Percentiles rank a stretch among this genome's conserved stretches.
Conservation (phyloP, 2,329 filamentous ascomycete species). For the Paecilomyces sp. region DNA sequence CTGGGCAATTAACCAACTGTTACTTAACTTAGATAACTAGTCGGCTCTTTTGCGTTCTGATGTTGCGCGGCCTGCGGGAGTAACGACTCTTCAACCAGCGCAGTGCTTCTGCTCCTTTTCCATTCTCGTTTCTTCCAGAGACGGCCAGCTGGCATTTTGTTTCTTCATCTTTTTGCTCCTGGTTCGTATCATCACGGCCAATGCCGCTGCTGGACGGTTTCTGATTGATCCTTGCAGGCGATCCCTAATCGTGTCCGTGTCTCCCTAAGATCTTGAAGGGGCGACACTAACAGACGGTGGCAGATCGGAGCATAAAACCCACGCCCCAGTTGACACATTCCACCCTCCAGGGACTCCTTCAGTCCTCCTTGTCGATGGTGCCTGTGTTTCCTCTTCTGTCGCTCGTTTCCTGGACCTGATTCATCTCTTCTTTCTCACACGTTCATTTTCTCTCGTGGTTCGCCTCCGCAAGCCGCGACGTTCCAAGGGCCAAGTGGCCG, state of each 20-base stretch:
- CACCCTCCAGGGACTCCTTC: not conserved
- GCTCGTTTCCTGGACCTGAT: not conserved
- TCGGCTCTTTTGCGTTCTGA: not conserved
- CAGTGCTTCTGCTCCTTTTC: not conserved
- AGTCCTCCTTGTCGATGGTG: not conserved
- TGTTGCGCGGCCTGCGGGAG: not conserved
- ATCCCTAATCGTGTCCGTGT: not conserved
- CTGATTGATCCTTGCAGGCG: not conserved
- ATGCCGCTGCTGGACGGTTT: not conserved
- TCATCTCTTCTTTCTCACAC: not conserved
- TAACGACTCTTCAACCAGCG: not conserved
- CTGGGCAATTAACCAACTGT: not conserved
- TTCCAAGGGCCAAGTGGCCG: not conserved
- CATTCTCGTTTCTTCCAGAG: not conserved
- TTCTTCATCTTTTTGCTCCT: not conserved
- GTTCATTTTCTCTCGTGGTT: not conserved
- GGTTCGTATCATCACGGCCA: not conserved
- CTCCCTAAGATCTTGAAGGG: not conserved
- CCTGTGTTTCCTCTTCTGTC: not conserved
- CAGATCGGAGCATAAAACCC: not conserved
- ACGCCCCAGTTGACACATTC: not conserved
- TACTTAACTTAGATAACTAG: too few species aligned
- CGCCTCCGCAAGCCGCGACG: not conserved
- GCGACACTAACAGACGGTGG: not conserved
- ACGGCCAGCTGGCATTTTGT: not conserved